These are phyloP conservation scores for Lentinula boryana DNA, from an alignment of 768 basidiomycete species.

Conservation along the genomic window DNA sequence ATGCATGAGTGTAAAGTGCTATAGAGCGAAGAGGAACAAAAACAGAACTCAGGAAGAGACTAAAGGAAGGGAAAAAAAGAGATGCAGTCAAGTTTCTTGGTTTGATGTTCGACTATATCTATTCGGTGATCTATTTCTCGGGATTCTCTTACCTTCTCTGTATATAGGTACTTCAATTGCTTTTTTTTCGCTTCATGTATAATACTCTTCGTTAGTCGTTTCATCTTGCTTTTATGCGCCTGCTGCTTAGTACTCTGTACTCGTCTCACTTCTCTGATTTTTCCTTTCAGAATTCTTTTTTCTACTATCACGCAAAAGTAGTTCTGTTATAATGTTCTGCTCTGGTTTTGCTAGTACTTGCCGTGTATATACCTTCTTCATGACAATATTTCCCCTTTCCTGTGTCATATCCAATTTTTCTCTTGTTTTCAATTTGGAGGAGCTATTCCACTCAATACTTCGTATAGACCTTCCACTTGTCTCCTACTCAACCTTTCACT, in stretches of 20 bases:
- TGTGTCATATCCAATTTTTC: background rate
- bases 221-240: background rate
- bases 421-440: background rate
- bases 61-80: background rate
- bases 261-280: too few relatives aligned
- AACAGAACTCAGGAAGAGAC: background rate
- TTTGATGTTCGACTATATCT: background rate
- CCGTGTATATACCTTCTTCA: background rate
- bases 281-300: background rate
- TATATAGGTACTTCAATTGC: background rate
- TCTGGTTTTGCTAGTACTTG: background rate
- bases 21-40: background rate
- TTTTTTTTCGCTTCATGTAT: background rate
- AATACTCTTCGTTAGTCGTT: background rate
- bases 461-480: conserved; percentile 57
- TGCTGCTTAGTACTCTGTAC: background rate
- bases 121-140: background rate
- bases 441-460: conserved; percentile 48
- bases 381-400: background rate
- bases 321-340: background rate
- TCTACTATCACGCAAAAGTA: background rate
- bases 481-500: conserved; percentile 57
- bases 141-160: background rate
- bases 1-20: background rate
- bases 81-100: background rate